Evolutionary conservation across 2,329 filamentous ascomycete genomes (phyloP).

Genomic region (Colletotrichum higginsianum): DNA sequence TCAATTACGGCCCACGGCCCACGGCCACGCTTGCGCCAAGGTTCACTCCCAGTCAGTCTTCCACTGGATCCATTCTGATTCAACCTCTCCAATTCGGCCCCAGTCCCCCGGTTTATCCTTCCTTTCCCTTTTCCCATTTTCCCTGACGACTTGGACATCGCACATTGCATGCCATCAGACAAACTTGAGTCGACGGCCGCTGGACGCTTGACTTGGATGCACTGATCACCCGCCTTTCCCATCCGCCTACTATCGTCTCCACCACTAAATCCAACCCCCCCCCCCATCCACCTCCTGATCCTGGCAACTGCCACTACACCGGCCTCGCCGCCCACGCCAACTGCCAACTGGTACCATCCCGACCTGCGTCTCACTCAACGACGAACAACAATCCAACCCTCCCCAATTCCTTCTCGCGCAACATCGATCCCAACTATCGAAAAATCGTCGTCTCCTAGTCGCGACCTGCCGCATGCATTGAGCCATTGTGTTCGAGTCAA

Average conservation of each 20-base stretch:
- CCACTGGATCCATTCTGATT: conserved; percentile 7
- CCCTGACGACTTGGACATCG: conserved; percentile 2
- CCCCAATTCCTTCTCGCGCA: conserved; percentile 18
- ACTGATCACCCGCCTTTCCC: conserved; percentile 31
- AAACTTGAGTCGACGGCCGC: not conserved
- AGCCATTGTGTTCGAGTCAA: conserved; percentile 27
- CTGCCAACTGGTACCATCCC: conserved; percentile 42
- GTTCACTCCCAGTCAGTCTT: conserved; percentile 1
- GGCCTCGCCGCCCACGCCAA: conserved; percentile 30
- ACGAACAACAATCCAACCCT: conserved; percentile 12
- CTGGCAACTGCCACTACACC: conserved; percentile 39
- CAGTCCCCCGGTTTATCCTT: conserved; percentile 19
- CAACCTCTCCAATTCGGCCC: conserved; percentile 35
- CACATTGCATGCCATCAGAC: not conserved
- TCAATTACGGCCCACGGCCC: conserved; percentile 15
- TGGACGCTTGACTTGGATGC: conserved; percentile 18
- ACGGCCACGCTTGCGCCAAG: conserved; percentile 24
- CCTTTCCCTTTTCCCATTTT: conserved; percentile 25
- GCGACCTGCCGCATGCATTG: conserved; percentile 34
- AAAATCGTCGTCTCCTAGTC: not conserved
- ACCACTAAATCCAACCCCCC: conserved; percentile 5
- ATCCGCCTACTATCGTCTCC: conserved; percentile 10
- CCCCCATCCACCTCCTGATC: conserved; percentile 26
- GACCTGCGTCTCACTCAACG: conserved; percentile 35
- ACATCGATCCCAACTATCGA: conserved; percentile 2